Percentiles rank a stretch among this genome's conserved stretches.
These are phyloP conservation scores for Trapa incisa DNA, from an alignment of 345 rosid species.

Conservation along the genomic window DNA sequence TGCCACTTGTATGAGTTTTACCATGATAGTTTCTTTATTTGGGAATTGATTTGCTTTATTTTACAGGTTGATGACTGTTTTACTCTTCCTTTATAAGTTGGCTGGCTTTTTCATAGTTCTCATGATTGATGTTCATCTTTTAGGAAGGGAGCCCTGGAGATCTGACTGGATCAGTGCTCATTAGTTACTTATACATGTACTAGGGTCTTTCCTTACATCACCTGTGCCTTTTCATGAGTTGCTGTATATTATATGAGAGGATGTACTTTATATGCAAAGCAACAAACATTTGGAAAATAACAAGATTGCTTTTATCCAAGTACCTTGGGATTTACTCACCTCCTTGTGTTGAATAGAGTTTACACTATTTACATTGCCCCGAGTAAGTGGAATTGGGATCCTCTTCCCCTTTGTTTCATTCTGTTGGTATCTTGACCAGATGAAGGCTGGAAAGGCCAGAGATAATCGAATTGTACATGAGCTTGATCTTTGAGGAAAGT, in stretches of 20 bases:
- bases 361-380: not conserved
- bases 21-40: too few relatives aligned
- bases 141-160: not conserved
- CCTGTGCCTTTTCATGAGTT: not conserved
- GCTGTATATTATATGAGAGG: not conserved
- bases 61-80: not conserved
- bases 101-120: not conserved
- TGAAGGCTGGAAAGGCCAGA: conserved; percentile 99
- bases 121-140: not conserved
- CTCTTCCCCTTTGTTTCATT: not conserved
- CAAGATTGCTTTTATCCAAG: not conserved
- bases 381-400: not conserved
- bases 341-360: not conserved
- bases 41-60: not conserved
- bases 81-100: not conserved
- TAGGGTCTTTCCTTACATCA: not conserved
- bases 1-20: too few relatives aligned
- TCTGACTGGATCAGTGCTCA: not conserved
- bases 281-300: conserved; percentile 1
- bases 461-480: conserved; percentile 25
- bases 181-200: not conserved
- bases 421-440: conserved; percentile 7
- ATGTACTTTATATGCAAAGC: conserved; percentile 3
- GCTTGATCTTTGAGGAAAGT: not conserved
- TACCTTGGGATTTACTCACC: not conserved